Base-by-base conservation (phyloP, 2,329 filamentous ascomycete species). In the Microcera coccophila region DNA sequence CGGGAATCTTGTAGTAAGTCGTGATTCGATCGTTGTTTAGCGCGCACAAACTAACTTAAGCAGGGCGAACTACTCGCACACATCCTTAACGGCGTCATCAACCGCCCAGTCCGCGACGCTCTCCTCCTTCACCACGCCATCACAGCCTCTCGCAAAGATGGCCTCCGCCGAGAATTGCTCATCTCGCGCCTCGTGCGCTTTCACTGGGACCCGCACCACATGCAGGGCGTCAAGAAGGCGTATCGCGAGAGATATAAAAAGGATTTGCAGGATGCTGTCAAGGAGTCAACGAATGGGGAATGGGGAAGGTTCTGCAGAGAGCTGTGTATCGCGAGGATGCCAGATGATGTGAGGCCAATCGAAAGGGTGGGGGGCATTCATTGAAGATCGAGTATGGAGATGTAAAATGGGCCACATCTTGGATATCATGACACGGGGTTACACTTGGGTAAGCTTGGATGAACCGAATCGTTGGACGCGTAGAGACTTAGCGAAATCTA, bases 31-130 rank as follows among this genome's bases (percentile, higher is more conserved):
- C 21, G 15, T 17, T 8, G n/a, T 26, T 18, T 26, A 7, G 7
- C 12, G 12, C 12, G 22, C 22, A 26, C 22, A 12, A 7, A 26
- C 22, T 26, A 26, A 26, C 12, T 12, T 7, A 26, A 35, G 36
- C 54, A 96, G 90, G 93, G 93, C 51, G 93, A 98, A 70, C 82
- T 95, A 16, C 81, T 97, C 28, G 88, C 90, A 0, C 93, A 97
- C 66, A 88, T 97, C 55, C 84, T 98, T 60, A 96, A 97, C 68
- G 93, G 93, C 58, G 83, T 95, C 44, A 95, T 97, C 71, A 97
- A 97, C 70, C 87, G 87, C 45, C 90, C 93, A 5, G 89, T 95
- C 49, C 87, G 93, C 42, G 93, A 97, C 64, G 89, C 91, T 3
- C 77, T 96, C 28, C 82, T 97, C 3, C 74, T 98, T 2, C 84